These are phyloP conservation scores for Lasiodiplodia gonubiensis DNA, from an alignment of 2,329 filamentous ascomycete species.

Conservation along the genomic window DNA sequence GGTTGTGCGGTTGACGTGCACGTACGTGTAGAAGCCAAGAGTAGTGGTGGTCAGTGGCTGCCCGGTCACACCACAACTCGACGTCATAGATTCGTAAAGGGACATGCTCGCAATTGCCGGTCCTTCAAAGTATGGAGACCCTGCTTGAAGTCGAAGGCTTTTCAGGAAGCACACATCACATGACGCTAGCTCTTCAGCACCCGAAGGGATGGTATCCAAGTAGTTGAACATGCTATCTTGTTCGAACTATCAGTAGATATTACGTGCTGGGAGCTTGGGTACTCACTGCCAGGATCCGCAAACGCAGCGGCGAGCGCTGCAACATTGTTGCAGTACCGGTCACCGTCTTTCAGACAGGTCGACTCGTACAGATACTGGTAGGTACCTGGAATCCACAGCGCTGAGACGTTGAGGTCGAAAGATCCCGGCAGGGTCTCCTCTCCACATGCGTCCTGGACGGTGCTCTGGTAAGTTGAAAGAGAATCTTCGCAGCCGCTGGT, in stretches of 20 bases:
- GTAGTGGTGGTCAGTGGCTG: neutral
- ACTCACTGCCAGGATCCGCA: neutral
- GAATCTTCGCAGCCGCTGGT: neutral
- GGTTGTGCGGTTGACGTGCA: neutral
- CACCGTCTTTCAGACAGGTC: neutral
- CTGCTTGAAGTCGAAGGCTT: neutral
- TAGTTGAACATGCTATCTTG: slow-evolving; percentile 2
- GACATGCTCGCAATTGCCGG: neutral
- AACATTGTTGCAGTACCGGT: neutral
- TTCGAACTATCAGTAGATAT: neutral
- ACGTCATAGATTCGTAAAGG: slow-evolving; percentile 7
- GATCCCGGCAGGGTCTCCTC: neutral
- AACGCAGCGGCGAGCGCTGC: neutral
- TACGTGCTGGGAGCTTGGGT: neutral
- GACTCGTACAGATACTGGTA: neutral
- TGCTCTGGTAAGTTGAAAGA: neutral
- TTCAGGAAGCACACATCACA: neutral
- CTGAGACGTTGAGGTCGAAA: neutral
- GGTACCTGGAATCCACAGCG: neutral
- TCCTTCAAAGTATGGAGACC: neutral
- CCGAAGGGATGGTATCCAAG: neutral
- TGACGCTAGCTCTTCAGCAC: neutral
- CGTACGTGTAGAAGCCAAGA: neutral
- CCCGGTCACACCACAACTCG: slow-evolving; percentile 5
- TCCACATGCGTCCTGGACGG: neutral